Conservation (phyloP, 2,329 filamentous ascomycete species). For the Herpotrichia juniperi region DNA sequence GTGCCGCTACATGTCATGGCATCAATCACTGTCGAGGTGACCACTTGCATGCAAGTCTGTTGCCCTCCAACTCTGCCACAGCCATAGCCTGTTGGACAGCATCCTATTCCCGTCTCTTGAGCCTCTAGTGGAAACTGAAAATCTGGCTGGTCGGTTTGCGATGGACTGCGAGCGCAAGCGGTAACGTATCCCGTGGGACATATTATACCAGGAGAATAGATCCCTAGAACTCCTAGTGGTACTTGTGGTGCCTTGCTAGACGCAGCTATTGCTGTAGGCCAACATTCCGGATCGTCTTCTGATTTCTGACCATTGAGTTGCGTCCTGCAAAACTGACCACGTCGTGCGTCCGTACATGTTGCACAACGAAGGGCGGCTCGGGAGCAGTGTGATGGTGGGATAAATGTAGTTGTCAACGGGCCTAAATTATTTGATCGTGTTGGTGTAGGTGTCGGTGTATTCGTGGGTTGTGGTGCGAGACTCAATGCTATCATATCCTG, state of each 20-base stretch:
- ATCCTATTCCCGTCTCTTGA: slow-evolving; percentile 27
- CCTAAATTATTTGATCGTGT: slow-evolving; percentile 16
- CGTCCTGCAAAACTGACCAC: slow-evolving; percentile 19
- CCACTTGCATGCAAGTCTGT: slow-evolving; percentile 23
- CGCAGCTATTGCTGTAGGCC: slow-evolving; percentile 19
- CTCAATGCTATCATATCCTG: background rate
- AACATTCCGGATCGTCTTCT: slow-evolving; percentile 22
- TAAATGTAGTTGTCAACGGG: slow-evolving; percentile 24
- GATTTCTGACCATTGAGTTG: slow-evolving; percentile 4
- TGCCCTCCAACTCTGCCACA: slow-evolving; percentile 12
- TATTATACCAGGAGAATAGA: slow-evolving; percentile 26
- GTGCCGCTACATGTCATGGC: slow-evolving; percentile 16
- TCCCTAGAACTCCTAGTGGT: slow-evolving; percentile 18
- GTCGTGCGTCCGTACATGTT: slow-evolving; percentile 16
- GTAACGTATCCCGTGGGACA: slow-evolving; percentile 24
- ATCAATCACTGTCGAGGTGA: slow-evolving; percentile 14
- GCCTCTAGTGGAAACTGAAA: slow-evolving; percentile 24
- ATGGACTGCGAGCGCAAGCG: too few species aligned
- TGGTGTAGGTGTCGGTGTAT: background rate
- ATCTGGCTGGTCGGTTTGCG: too few species aligned
- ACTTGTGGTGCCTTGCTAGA: background rate
- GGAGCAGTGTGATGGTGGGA: slow-evolving; percentile 19
- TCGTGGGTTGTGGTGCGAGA: background rate
- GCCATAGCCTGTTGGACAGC: slow-evolving; percentile 24
- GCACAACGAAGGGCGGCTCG: slow-evolving; percentile 15